phyloP scores from a whole-genome alignment of 495 filamentous ascomycete genomes.

The Hypoxylon fragiforme region DNA sequence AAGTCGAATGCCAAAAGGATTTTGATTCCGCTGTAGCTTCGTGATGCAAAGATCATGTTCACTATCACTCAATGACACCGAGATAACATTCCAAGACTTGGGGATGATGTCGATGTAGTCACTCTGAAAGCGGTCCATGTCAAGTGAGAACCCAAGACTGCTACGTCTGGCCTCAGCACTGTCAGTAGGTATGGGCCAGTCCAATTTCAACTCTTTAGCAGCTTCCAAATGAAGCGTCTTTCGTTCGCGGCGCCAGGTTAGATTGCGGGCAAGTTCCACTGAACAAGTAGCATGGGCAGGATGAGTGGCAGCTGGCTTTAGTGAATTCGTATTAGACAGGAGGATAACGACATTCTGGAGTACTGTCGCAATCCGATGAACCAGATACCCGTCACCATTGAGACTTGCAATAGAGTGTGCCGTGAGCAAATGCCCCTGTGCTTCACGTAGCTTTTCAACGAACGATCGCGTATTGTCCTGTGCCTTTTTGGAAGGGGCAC shows the following conservation, averaged over 20 bases:
- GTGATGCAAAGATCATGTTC: constrained; percentile 81
- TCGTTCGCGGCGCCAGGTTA: constrained; percentile 62
- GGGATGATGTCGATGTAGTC: constrained; percentile 85
- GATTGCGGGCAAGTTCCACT: constrained; percentile 64
- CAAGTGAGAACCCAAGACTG: constrained; percentile 46
- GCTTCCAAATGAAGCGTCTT: constrained; percentile 51
- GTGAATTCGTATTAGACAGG: constrained; percentile 60
- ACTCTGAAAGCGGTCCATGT: constrained; percentile 61
- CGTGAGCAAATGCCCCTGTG: constrained; percentile 61
- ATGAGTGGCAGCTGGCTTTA: constrained; percentile 43
- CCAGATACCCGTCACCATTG: constrained; percentile 48
- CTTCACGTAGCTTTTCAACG: constrained; percentile 61
- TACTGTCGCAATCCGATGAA: constrained; percentile 61
- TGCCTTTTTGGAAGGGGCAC: constrained; percentile 23
- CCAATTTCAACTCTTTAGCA: constrained; percentile 32
- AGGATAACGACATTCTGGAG: constrained; percentile 66
- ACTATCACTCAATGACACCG: constrained; percentile 78
- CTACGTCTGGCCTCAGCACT: constrained; percentile 33
- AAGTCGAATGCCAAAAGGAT: constrained; percentile 81
- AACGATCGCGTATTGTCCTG: constrained; percentile 48
- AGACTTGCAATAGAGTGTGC: constrained; percentile 57
- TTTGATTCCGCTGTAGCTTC: constrained; percentile 69
- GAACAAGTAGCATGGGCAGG: constrained; percentile 62
- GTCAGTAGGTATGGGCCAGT: constrained; percentile 35
- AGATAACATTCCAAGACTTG: constrained; percentile 78